These are phyloP conservation scores for Silene noctiflora DNA, from an alignment of 179 eudicot species.

Conservation along the genomic window DNA sequence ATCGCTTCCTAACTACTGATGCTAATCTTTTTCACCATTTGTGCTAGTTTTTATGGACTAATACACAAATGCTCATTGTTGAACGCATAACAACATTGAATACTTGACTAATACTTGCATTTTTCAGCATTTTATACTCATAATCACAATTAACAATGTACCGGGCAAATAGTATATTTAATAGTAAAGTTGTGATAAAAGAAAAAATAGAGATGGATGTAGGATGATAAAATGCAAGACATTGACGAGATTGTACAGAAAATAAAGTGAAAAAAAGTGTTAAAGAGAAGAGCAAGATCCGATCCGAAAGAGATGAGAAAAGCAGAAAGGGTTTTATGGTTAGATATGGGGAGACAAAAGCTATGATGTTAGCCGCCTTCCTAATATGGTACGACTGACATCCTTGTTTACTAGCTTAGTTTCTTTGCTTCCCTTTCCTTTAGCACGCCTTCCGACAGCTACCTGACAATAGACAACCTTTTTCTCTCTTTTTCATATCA, in stretches of 20 bases:
- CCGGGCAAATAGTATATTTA: too few relatives aligned
- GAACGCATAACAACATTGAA: too few relatives aligned
- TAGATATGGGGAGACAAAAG: slow-evolving; percentile 22
- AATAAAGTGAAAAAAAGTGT: background rate
- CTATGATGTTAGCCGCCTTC: slow-evolving; percentile 39
- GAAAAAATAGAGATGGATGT: too few relatives aligned
- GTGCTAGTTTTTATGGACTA: too few relatives aligned
- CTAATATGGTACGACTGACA: slow-evolving; percentile 26
- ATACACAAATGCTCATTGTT: too few relatives aligned
- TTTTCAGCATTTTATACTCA: too few relatives aligned
- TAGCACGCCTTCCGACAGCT: slow-evolving; percentile 49
- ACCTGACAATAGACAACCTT: slow-evolving; percentile 30
- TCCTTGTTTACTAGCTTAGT: slow-evolving; percentile 8
- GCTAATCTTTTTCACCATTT: too few relatives aligned
- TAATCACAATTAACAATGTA: too few relatives aligned
- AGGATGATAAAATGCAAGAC: too few relatives aligned
- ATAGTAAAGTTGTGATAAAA: too few relatives aligned
- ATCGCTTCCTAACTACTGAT: too few relatives aligned
- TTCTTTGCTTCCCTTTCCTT: slow-evolving; percentile 12
- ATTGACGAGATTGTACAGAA: background rate
- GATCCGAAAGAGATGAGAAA: background rate
- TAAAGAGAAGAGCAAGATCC: background rate
- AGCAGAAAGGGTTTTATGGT: background rate
- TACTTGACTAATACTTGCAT: too few relatives aligned
- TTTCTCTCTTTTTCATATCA: background rate